Percentiles rank a stretch among this genome's conserved stretches.
Conservation (phyloP, 2,329 filamentous ascomycete species). For the Blastomyces parvus region DNA sequence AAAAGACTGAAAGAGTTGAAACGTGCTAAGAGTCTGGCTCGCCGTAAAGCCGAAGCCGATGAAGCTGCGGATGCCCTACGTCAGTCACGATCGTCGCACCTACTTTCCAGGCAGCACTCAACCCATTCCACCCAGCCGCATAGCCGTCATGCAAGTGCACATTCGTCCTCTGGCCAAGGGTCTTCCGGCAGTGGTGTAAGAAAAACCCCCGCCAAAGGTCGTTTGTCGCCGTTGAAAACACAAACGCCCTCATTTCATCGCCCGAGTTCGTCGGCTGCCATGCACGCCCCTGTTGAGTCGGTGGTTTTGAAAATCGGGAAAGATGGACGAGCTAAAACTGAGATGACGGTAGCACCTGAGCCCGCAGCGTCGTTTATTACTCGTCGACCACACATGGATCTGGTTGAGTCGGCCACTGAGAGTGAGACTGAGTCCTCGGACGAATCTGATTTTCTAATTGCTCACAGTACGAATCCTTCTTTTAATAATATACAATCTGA, state of each 20-base stretch:
- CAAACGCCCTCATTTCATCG: slow-evolving; percentile 27
- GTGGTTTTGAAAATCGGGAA: slow-evolving; percentile 41
- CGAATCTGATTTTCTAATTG: slow-evolving; percentile 31
- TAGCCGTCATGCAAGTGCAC: slow-evolving; percentile 24
- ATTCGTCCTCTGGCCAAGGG: slow-evolving; percentile 20
- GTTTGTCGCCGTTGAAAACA: slow-evolving; percentile 34
- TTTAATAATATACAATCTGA: slow-evolving; percentile 32
- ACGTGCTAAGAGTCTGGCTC: slow-evolving; percentile 25
- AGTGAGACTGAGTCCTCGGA: slow-evolving; percentile 33
- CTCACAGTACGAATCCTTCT: slow-evolving; percentile 32
- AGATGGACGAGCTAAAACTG: slow-evolving; percentile 40
- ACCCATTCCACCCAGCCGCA: slow-evolving; percentile 28
- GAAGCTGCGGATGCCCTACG: slow-evolving; percentile 24
- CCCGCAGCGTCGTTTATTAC: slow-evolving; percentile 19
- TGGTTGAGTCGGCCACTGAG: slow-evolving; percentile 37
- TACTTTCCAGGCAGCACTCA: slow-evolving; percentile 32
- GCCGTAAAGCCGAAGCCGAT: slow-evolving; percentile 20
- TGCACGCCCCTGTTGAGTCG: slow-evolving; percentile 32
- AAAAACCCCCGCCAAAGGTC: slow-evolving; percentile 36
- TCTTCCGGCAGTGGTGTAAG: slow-evolving; percentile 28
- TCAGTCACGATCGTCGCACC: slow-evolving; percentile 21
- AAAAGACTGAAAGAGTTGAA: slow-evolving; percentile 26
- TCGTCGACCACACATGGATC: slow-evolving; percentile 30
- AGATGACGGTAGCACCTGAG: slow-evolving; percentile 32
- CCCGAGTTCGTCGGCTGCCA: slow-evolving; percentile 22